Conservation (phyloP, 2,329 filamentous ascomycete species). For the Neoascochyta sp. region DNA sequence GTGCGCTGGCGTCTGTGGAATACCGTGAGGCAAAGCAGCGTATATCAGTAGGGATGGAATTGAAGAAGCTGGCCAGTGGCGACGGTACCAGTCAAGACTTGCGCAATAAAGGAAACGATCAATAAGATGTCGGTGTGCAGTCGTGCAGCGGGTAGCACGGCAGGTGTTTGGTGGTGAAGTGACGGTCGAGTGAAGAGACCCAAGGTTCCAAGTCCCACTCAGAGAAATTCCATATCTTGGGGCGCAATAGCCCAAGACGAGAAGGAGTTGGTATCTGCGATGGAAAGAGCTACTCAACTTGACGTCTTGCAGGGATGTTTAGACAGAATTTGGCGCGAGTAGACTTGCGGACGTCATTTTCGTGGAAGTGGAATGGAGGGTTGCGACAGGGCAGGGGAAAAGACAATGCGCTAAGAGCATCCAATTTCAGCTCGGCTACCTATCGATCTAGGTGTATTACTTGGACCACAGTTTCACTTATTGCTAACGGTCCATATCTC, state of each 20-base stretch:
- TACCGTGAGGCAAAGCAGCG: too few relatives aligned
- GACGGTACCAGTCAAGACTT: too few relatives aligned
- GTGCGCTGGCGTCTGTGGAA: too few relatives aligned
- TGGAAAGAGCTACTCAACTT: slow-evolving; percentile 11
- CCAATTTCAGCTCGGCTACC: slow-evolving; percentile 39
- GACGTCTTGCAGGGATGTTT: slow-evolving; percentile 12
- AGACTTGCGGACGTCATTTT: slow-evolving; percentile 20
- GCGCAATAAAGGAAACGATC: too few relatives aligned
- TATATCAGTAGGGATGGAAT: too few relatives aligned
- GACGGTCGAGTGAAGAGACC: slow-evolving; percentile 31
- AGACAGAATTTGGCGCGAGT: slow-evolving; percentile 7
- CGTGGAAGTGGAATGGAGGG: slow-evolving; percentile 29
- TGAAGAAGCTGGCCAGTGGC: too few relatives aligned
- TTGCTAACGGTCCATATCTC: too few relatives aligned
- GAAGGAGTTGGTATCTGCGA: slow-evolving; percentile 12
- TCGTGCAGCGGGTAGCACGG: slow-evolving; percentile 21
- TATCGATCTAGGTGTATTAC: slow-evolving; percentile 25
- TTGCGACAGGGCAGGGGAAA: slow-evolving; percentile 23
- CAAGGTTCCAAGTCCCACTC: slow-evolving; percentile 30
- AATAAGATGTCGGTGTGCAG: slow-evolving; percentile 8
- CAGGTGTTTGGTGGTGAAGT: slow-evolving; percentile 17
- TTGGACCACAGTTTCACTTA: slow-evolving; percentile 15
- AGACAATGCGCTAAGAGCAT: slow-evolving; percentile 30
- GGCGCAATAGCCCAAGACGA: slow-evolving; percentile 27
- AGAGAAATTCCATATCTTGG: slow-evolving; percentile 34